Conservation (phyloP, 1,139 yeast species). For the Nadsonia commutata region DNA sequence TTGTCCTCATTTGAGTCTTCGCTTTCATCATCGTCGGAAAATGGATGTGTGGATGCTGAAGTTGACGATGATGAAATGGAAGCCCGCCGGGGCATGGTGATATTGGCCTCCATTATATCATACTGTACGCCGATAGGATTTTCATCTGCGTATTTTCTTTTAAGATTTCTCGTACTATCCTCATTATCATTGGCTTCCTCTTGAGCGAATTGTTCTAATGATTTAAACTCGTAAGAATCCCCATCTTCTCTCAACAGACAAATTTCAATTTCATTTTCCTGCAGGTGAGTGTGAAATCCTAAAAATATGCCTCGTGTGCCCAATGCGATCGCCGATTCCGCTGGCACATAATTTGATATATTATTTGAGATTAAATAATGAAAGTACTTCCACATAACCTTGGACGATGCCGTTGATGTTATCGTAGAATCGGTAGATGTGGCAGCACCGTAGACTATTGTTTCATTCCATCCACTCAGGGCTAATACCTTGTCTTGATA, state of each 20-base stretch:
- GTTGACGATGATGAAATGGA: no score
- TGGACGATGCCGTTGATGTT: no score
- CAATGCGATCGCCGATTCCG: background rate
- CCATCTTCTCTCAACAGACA: background rate
- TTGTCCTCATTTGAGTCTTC: background rate
- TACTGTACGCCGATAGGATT: background rate
- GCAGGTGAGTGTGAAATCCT: background rate
- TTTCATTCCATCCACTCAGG: constrained; percentile 10
- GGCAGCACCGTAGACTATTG: background rate
- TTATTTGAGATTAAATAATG: background rate
- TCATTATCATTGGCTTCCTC: background rate
- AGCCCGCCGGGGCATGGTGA: no score
- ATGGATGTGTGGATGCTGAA: no score
- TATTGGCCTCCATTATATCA: no score
- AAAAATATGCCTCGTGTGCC: background rate
- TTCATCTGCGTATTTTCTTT: background rate
- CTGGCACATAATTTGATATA: background rate
- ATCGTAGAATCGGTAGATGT: no score
- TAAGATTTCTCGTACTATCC: background rate
- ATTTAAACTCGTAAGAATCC: background rate
- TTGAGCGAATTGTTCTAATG: background rate
- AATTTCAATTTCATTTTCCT: background rate
- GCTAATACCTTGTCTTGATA: constrained; percentile 15
- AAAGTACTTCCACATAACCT: background rate
- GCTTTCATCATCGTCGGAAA: no score